Evolutionary conservation across 139 green algal species (phyloP).

Genomic region (Haematococcus sp.): DNA sequence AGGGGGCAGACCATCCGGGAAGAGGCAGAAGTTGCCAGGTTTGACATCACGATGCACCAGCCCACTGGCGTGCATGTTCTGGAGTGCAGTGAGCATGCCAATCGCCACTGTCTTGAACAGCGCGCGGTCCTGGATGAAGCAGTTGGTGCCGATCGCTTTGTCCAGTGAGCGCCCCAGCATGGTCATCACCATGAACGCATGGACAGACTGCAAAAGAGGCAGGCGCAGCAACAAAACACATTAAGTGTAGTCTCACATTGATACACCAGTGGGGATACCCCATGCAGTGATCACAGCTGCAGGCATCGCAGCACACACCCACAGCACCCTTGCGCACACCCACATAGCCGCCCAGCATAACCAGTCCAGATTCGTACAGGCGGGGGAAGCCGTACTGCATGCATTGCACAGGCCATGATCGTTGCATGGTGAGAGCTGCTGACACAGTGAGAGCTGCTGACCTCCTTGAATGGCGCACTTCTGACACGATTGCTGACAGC

Average conservation of each 20-base stretch:
- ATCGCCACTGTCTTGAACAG: neutral
- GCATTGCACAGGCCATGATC: no score
- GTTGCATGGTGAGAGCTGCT: no score
- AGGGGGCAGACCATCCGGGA: neutral
- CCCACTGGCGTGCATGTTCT: neutral
- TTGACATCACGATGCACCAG: constrained; percentile 12
- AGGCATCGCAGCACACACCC: no score
- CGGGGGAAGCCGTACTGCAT: no score
- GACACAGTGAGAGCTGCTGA: no score
- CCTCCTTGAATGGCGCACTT: no score
- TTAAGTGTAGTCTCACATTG: no score
- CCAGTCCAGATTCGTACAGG: no score
- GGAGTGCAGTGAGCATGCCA: neutral
- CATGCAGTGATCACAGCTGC: no score
- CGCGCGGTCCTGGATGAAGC: neutral
- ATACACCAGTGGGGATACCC: no score
- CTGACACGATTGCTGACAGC: neutral
- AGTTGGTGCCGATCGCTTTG: neutral
- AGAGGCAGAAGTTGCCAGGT: constrained; percentile 9
- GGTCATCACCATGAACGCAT: constrained; percentile 1
- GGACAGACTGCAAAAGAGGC: neutral
- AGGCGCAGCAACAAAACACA: neutral
- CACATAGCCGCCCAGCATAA: no score
- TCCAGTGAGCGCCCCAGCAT: neutral
- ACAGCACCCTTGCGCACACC: no score